Evolutionary conservation across 805 yeast species (phyloP).

Genomic region (Wickerhamomyces sydowiorum): DNA sequence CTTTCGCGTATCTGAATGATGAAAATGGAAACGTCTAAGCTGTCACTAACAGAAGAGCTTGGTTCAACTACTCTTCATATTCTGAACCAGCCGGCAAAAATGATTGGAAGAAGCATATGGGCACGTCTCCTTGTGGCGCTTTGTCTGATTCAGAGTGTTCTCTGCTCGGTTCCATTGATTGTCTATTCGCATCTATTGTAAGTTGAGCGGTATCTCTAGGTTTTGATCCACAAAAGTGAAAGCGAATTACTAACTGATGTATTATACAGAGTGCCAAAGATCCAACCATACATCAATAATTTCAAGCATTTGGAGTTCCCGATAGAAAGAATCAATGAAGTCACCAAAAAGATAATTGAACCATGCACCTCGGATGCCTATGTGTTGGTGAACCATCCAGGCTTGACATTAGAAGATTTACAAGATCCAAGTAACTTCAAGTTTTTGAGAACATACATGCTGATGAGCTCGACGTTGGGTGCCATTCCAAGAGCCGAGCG

Average conservation of each 20-base stretch:
- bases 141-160: not conserved
- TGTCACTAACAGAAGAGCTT: too few species aligned
- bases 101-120: too few species aligned
- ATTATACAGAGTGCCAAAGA: slow-evolving; percentile 17
- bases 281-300: slow-evolving; percentile 20
- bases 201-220: slow-evolving; percentile 1
- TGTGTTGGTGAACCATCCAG: slow-evolving; percentile 50
- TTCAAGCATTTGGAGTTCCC: slow-evolving; percentile 21
- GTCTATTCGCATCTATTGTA: slow-evolving; percentile 17
- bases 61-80: not conserved
- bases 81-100: not conserved
- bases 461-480: slow-evolving; percentile 54
- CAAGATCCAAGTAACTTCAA: slow-evolving; percentile 37
- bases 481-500: slow-evolving; percentile 46
- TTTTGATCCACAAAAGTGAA: not conserved
- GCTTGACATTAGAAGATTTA: slow-evolving; percentile 42
- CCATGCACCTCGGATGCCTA: slow-evolving; percentile 53
- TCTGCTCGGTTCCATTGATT: slow-evolving; percentile 10
- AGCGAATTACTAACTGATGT: not conserved
- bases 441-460: slow-evolving; percentile 43
- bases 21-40: too few species aligned
- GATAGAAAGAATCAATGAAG: slow-evolving; percentile 20
- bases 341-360: slow-evolving; percentile 26
- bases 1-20: too few species aligned
- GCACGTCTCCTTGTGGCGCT: too few species aligned